These are phyloP conservation scores for Onygenales sp. DNA, from an alignment of 2,329 filamentous ascomycete genomes.

Conservation along the genomic window DNA sequence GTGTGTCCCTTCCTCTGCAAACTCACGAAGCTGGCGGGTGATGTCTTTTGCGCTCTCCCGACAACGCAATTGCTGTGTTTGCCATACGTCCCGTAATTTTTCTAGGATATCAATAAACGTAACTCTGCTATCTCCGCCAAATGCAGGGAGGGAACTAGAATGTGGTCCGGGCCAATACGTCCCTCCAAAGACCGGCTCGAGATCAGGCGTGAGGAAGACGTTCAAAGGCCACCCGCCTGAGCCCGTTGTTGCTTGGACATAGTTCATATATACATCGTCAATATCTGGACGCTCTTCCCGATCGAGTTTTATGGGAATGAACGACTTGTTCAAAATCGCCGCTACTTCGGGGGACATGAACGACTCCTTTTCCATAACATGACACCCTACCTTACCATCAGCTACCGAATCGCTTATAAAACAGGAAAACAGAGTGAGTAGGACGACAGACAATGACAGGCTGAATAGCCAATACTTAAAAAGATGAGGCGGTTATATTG, in stretches of 20 bases:
- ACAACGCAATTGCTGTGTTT: slow-evolving; percentile 72
- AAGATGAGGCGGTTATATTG: slow-evolving; percentile 82
- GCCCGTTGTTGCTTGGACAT: slow-evolving; percentile 84
- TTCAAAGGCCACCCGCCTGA: slow-evolving; percentile 92
- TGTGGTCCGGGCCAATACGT: slow-evolving; percentile 89
- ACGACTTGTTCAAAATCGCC: slow-evolving; percentile 69
- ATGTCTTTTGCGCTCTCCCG: slow-evolving; percentile 76
- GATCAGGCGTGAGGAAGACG: slow-evolving; percentile 86
- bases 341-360: slow-evolving; percentile 79
- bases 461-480: slow-evolving; percentile 86
- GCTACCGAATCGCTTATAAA: slow-evolving; percentile 9
- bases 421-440: not conserved
- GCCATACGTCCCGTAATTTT: slow-evolving; percentile 69
- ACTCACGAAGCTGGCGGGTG: slow-evolving; percentile 68
- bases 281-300: slow-evolving; percentile 89
- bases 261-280: slow-evolving; percentile 97
- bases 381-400: slow-evolving; percentile 50
- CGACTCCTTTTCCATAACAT: slow-evolving; percentile 87
- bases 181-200: slow-evolving; percentile 90
- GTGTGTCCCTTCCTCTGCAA: slow-evolving; percentile 75
- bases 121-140: slow-evolving; percentile 46
- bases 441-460: slow-evolving; percentile 72
- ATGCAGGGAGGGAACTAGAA: slow-evolving; percentile 37
- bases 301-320: slow-evolving; percentile 88
- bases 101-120: slow-evolving; percentile 74